Base-by-base conservation (phyloP, 495 filamentous ascomycete species). In the Xylaria intraflava region DNA sequence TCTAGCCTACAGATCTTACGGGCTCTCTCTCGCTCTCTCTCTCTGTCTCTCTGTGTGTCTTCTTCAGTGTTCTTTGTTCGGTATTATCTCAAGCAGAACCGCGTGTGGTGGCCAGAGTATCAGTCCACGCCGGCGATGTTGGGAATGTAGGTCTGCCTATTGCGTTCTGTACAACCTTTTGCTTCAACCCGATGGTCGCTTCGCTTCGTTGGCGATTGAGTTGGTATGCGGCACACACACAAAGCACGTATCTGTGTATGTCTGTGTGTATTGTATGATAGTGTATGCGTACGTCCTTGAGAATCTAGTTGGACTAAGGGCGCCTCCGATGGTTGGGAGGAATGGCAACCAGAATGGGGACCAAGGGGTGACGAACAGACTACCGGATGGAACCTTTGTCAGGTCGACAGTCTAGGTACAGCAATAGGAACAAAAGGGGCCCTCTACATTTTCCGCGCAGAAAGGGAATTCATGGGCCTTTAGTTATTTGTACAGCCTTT, bases 401-500 rank as follows among this genome's bases (percentile, higher is more conserved):
- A 51, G 39, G 40, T 30, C 24, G 49, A 53, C 44, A 52, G 44
- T 49, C 46, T 54, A 52, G 27, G 30, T 50, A 47, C 30, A 48
- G 48, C 14, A 49, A 40, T 11, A 55, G 26, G 38, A 60, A 64
- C 57, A 66, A 62, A 62, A 62, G 56, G 53, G 54, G 42, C 14
- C 43, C 43, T 53, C 53, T 49, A 30, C 50, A 55, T 19, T 42
- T n/a, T 44, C 27, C 23, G 50, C 49, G 52, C 40, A 60, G 52
- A 64, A 62, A 58, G 57, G 40, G 19, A 49, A 57, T 50, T 36
- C 48, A 35, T 63, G 56, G 58, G 47, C 38, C 44, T 51, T 59
- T 47, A 53, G 63, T 63, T 66, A 64, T 66, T 66, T 66, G 64
- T 66, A 66, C 46, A 52, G 51, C 57, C 52, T 46, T 43, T 36